Conservation (phyloP, 352 stramenopile species). For the Phytopythium kandeliae region DNA sequence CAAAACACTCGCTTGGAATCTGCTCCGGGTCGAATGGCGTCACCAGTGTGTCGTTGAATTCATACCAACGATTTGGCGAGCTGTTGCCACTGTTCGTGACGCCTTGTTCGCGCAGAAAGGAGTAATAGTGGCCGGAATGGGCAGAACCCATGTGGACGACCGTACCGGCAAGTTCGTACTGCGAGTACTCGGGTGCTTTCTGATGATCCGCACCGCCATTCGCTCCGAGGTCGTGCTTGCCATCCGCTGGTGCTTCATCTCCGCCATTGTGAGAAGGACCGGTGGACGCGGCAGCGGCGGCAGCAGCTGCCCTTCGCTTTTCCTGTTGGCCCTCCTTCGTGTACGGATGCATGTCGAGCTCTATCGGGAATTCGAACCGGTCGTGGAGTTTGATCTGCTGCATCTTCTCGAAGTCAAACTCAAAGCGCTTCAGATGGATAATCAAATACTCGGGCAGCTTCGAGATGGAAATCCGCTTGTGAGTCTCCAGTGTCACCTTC, state of each 20-base stretch:
- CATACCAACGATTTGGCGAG: slow-evolving; percentile 59
- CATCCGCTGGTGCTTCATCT: slow-evolving; percentile 3
- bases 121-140: slow-evolving; percentile 89
- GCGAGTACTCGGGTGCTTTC: slow-evolving; percentile 70
- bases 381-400: slow-evolving; percentile 93
- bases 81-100: not conserved
- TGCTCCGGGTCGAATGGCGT: slow-evolving; percentile 63
- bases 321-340: slow-evolving; percentile 85
- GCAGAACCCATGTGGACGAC: slow-evolving; percentile 87
- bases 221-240: slow-evolving; percentile 4
- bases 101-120: slow-evolving; percentile 66
- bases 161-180: slow-evolving; percentile 84
- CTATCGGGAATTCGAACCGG: slow-evolving; percentile 90
- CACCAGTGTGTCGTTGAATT: slow-evolving; percentile 87
- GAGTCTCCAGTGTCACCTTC: slow-evolving; percentile 84
- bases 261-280: slow-evolving; percentile 6
- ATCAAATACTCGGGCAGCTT: slow-evolving; percentile 88
- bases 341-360: slow-evolving; percentile 87
- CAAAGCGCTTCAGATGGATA: slow-evolving; percentile 94
- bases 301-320: slow-evolving; percentile 27
- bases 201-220: slow-evolving; percentile 15
- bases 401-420: slow-evolving; percentile 95
- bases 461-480: slow-evolving; percentile 88
- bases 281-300: slow-evolving; percentile 20
- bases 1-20: slow-evolving; percentile 74